Conservation (phyloP, 805 yeast genomes). For the Scheffersomyces lignosus region DNA sequence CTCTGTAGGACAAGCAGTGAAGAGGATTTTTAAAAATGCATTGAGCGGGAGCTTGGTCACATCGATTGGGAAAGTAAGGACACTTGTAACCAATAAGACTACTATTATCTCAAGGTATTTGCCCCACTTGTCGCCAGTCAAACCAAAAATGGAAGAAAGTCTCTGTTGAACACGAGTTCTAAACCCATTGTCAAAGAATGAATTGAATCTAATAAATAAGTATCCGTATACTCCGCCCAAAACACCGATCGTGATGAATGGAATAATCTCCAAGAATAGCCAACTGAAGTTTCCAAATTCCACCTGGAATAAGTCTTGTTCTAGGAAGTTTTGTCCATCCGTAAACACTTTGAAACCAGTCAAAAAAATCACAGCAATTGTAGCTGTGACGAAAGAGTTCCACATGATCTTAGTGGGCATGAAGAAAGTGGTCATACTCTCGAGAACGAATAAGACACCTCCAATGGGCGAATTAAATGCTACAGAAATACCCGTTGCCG, state of each 20-base stretch:
- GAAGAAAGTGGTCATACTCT: slow-evolving; percentile 64
- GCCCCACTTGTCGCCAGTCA: slow-evolving; percentile 21
- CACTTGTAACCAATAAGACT: slow-evolving; percentile 51
- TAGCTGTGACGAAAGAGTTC: slow-evolving; percentile 81
- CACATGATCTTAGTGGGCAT: slow-evolving; percentile 69
- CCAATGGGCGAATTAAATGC: slow-evolving; percentile 89
- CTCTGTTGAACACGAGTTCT: slow-evolving; percentile 27
- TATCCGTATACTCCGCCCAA: slow-evolving; percentile 70
- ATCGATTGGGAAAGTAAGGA: slow-evolving; percentile 55
- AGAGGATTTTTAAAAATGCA: slow-evolving; percentile 58
- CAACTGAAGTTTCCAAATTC: slow-evolving; percentile 70
- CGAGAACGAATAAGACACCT: slow-evolving; percentile 78
- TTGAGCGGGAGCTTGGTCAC: slow-evolving; percentile 56
- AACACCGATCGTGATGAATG: slow-evolving; percentile 70
- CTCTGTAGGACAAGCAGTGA: slow-evolving; percentile 59
- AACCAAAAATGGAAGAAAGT: slow-evolving; percentile 14
- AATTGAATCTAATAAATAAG: slow-evolving; percentile 48
- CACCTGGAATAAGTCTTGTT: slow-evolving; percentile 57
- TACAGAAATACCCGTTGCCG: slow-evolving; percentile 81
- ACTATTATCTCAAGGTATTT: slow-evolving; percentile 48
- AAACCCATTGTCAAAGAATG: slow-evolving; percentile 28
- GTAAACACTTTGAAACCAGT: slow-evolving; percentile 40
- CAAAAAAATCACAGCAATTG: slow-evolving; percentile 64
- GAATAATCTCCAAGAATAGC: slow-evolving; percentile 68
- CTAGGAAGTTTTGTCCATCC: slow-evolving; percentile 39